Conservation (phyloP, 1,139 yeast species). For the Taiozyma sp. region DNA sequence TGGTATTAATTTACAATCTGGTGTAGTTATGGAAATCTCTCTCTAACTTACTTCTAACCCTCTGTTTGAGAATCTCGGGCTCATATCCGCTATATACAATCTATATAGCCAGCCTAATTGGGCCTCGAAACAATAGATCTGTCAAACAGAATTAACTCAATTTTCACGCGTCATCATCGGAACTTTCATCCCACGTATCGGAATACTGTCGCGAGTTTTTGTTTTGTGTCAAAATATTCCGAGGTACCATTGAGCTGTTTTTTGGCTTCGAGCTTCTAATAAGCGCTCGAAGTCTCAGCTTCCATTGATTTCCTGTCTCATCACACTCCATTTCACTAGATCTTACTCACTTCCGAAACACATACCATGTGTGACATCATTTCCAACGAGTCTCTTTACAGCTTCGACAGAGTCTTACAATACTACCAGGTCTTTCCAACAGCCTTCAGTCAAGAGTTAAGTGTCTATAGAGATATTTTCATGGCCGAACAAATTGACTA, state of each 20-base stretch:
- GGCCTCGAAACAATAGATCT: neutral
- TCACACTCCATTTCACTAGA: neutral
- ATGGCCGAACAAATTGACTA: neutral
- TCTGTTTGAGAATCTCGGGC: neutral
- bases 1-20: neutral
- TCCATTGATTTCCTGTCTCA: neutral
- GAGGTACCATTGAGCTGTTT: neutral
- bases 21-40: neutral
- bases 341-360: neutral
- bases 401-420: neutral
- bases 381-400: neutral
- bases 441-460: neutral
- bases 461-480: neutral
- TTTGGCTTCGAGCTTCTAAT: neutral
- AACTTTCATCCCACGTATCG: neutral
- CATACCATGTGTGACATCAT: neutral
- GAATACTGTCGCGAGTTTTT: neutral
- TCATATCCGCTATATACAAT: neutral
- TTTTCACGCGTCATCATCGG: neutral
- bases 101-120: neutral
- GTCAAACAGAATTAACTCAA: neutral
- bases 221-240: neutral
- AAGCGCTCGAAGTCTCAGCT: too few relatives aligned
- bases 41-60: constrained; percentile 1
- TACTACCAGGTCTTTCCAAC: neutral